These are phyloP conservation scores for Synchytrium microbalum DNA, from an alignment of 371 early-diverging fungal genomes.

Conservation along the genomic window DNA sequence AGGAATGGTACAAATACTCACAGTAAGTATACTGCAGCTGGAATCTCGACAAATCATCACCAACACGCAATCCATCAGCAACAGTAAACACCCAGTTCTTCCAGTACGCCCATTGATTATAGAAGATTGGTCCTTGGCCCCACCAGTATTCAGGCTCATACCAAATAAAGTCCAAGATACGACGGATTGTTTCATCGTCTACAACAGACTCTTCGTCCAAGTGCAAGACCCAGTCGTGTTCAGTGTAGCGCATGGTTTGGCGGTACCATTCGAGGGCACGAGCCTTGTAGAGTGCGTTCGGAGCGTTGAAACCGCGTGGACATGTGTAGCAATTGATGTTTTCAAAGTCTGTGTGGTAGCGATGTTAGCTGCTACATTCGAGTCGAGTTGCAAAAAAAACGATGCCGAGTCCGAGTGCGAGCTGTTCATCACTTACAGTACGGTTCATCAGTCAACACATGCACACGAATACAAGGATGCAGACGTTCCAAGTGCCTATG, in stretches of 20 bases:
- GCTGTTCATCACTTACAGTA: conserved; percentile 12
- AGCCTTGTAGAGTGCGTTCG: conserved; percentile 16
- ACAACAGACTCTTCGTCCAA: conserved; percentile 21
- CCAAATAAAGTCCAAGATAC: conserved; percentile 15
- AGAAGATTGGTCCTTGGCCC: conserved; percentile 19
- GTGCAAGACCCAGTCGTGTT: conserved; percentile 19
- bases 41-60: conserved; percentile 14
- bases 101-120: conserved; percentile 16
- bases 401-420: too few species aligned
- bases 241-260: conserved; percentile 13
- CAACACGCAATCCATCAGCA: conserved; percentile 15
- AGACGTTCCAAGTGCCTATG: conserved; percentile 13
- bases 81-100: conserved; percentile 13
- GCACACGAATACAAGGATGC: conserved; percentile 16
- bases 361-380: neutral
- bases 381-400: neutral
- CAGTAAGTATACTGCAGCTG: conserved; percentile 14
- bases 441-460: conserved; percentile 20
- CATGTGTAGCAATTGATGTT: conserved; percentile 21
- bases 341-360: conserved; percentile 14
- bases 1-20: too few species aligned
- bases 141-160: conserved; percentile 14
- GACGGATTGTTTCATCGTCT: conserved; percentile 14
- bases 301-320: conserved; percentile 10
- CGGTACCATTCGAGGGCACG: conserved; percentile 22